Percentiles rank a stretch among this genome's conserved stretches.
phyloP scores from a whole-genome alignment of 441 rosid genomes.

The Arabidopsis lyrata region DNA sequence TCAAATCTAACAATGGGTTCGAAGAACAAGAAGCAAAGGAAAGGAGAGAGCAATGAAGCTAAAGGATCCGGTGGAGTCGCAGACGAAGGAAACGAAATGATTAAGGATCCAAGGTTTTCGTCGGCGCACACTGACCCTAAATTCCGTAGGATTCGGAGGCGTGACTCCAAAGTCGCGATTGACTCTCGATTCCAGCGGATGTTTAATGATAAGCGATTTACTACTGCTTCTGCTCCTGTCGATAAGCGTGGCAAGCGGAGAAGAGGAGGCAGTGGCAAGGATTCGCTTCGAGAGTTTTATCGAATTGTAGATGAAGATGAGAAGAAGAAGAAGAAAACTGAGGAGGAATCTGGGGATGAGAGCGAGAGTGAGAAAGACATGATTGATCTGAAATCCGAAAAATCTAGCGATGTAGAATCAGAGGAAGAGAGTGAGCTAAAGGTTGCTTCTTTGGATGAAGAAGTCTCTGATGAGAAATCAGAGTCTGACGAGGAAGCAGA shows the following conservation, averaged over 20 bases:
- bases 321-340: constrained; percentile 19
- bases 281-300: constrained; percentile 68
- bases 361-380: constrained; percentile 42
- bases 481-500: constrained; percentile 42
- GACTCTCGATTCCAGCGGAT: constrained; percentile 75
- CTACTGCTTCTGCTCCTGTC: constrained; percentile 56
- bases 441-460: constrained; percentile 43
- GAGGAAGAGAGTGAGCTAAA: constrained; percentile 35
- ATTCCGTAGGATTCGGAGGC: constrained; percentile 69
- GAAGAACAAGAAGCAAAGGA: constrained; percentile 45
- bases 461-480: constrained; percentile 36
- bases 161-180: constrained; percentile 67
- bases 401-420: constrained; percentile 36
- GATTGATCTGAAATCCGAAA: constrained; percentile 41
- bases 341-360: constrained; percentile 47
- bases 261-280: constrained; percentile 50
- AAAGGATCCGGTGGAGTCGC: constrained; percentile 17
- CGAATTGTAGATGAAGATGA: constrained; percentile 50
- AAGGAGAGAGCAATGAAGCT: constrained; percentile 17
- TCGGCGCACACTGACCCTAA: constrained; percentile 78
- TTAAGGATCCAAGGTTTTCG: constrained; percentile 72
- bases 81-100: constrained; percentile 37
- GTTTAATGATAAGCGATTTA: constrained; percentile 66
- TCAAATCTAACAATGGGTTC: constrained; percentile 57
- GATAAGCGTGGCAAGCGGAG: constrained; percentile 85